Conservation (phyloP, 148 eudicot species). For the Beta vulgaris region DNA sequence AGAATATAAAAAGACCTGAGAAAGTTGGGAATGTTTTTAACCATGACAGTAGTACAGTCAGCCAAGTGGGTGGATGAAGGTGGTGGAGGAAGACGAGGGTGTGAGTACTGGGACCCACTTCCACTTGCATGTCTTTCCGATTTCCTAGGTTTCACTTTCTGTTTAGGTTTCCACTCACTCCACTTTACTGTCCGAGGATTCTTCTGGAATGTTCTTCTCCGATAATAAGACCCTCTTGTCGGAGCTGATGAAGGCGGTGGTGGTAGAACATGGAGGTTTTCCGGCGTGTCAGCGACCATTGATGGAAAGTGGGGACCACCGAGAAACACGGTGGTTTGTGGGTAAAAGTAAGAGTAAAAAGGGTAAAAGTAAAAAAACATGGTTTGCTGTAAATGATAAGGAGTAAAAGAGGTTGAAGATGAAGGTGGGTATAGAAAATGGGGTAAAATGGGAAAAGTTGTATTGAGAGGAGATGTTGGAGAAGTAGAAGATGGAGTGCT, state of each 20-base stretch:
- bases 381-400: not conserved
- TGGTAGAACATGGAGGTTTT: no score
- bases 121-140: not conserved
- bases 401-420: not conserved
- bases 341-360: no score
- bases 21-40: slow-evolving; percentile 21
- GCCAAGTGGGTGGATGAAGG: slow-evolving; percentile 3
- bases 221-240: no score
- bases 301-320: no score
- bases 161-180: slow-evolving; percentile 3
- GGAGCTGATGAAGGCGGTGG: no score
- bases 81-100: not conserved
- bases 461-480: slow-evolving; percentile 11
- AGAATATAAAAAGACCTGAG: slow-evolving; percentile 19
- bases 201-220: not conserved
- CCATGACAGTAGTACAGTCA: slow-evolving; percentile 21
- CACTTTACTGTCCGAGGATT: not conserved
- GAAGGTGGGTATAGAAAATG: not conserved
- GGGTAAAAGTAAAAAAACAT: not conserved
- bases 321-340: no score
- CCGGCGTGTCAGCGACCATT: no score
- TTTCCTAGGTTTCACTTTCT: not conserved
- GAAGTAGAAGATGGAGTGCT: not conserved
- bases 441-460: not conserved
- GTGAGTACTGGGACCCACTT: not conserved